Conservation (phyloP, 1,139 yeast genomes). For the Kodamaea ohmeri region DNA sequence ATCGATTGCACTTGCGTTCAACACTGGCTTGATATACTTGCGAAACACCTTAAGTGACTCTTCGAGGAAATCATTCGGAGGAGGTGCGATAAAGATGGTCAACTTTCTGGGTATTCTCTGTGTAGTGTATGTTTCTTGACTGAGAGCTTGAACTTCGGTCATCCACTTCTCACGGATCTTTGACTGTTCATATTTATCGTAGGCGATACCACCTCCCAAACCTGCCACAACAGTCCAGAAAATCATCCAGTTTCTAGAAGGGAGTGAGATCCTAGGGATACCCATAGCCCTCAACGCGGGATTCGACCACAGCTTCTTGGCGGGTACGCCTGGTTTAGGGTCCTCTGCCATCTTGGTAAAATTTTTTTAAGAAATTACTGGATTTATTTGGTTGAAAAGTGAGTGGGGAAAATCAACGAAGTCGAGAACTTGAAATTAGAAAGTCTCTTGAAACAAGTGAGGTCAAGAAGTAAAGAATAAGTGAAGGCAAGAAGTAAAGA, state of each 20-base stretch:
- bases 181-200: conserved; percentile 75
- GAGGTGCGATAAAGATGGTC: conserved; percentile 87
- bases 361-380: too few species aligned
- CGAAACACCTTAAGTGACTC: conserved; percentile 73
- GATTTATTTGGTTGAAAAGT: too few species aligned
- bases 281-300: conserved; percentile 93
- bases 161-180: conserved; percentile 67
- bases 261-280: conserved; percentile 68
- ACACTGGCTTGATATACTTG: conserved; percentile 79
- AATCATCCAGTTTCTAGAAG: conserved; percentile 90
- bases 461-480: too few species aligned
- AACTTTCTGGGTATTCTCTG: conserved; percentile 67
- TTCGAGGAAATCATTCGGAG: conserved; percentile 89
- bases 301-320: conserved; percentile 61
- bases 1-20: conserved; percentile 85
- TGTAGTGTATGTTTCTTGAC: conserved; percentile 36
- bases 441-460: too few species aligned
- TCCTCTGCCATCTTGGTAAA: conserved; percentile 3
- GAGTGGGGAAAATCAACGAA: not conserved
- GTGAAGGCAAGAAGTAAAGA: too few species aligned
- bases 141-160: conserved; percentile 51
- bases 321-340: conserved; percentile 7
- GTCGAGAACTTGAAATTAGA: not conserved
- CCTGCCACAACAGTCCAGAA: conserved; percentile 74
- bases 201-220: conserved; percentile 68